Evolutionary conservation across 805 yeast genomes (phyloP).

Genomic region (Kodamaea sagamina): DNA sequence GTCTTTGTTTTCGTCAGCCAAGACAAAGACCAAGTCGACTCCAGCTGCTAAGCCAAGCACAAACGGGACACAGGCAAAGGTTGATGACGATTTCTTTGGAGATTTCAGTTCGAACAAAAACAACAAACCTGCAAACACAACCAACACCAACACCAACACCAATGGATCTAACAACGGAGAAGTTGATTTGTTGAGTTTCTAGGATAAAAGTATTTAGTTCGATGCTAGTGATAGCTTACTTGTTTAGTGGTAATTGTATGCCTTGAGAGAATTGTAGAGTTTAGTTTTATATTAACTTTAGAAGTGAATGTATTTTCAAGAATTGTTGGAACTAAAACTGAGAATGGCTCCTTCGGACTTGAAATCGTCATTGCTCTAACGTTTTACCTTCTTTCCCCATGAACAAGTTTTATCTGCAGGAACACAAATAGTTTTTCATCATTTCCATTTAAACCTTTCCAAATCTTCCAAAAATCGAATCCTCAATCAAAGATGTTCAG

Average conservation of each 20-base stretch:
- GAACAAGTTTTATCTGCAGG: too few species aligned
- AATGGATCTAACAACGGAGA: constrained; percentile 32
- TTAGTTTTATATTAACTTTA: too few species aligned
- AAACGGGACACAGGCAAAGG: constrained; percentile 19
- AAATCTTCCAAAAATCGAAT: not conserved
- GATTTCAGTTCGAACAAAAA: constrained; percentile 30
- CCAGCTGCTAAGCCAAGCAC: constrained; percentile 10
- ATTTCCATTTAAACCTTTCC: not conserved
- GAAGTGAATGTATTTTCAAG: too few species aligned
- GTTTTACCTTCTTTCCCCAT: too few species aligned
- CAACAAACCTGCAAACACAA: constrained; percentile 17
- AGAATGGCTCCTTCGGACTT: too few species aligned
- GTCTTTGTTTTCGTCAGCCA: constrained; percentile 66
- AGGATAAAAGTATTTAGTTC: constrained; percentile 12
- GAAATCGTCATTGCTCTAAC: too few species aligned
- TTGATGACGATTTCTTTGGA: constrained; percentile 34
- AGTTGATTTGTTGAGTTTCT: constrained; percentile 52
- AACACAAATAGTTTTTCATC: not conserved
- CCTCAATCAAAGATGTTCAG: constrained; percentile 21
- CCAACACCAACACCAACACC: constrained; percentile 14
- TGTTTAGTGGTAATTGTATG: not conserved
- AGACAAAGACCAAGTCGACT: constrained; percentile 38
- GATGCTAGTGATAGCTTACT: not conserved
- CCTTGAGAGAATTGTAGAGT: not conserved
- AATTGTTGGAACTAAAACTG: too few species aligned